These are phyloP conservation scores for Suillus decipiens DNA, from an alignment of 768 basidiomycete species.

Conservation along the genomic window DNA sequence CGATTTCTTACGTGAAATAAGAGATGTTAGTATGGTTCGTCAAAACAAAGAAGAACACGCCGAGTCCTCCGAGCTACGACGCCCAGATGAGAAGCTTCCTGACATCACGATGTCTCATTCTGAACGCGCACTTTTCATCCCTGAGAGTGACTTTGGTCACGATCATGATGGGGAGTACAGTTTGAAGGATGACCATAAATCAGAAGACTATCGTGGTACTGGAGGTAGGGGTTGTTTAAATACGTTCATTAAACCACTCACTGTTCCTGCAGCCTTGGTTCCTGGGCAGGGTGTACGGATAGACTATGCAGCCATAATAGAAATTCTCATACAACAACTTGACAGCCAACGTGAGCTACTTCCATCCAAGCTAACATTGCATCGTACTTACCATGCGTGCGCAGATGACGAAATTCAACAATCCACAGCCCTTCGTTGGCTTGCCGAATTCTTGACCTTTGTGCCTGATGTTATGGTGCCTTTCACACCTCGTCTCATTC, in stretches of 20 bases:
- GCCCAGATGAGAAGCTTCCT: conserved; percentile 53
- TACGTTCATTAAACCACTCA: conserved; percentile 11
- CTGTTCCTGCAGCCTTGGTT: conserved; percentile 63
- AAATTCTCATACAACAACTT: conserved; percentile 88
- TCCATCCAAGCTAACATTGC: conserved; percentile 10
- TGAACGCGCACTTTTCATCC: conserved; percentile 59
- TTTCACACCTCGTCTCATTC: conserved; percentile 91
- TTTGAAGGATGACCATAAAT: conserved; percentile 44
- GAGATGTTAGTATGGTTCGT: conserved; percentile 77
- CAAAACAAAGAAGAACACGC: conserved; percentile 60
- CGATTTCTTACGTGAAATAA: conserved; percentile 89
- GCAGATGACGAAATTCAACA: conserved; percentile 91
- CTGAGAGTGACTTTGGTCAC: conserved; percentile 43
- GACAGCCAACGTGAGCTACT: conserved; percentile 72
- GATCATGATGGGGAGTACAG: conserved; percentile 43
- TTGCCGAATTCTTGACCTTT: conserved; percentile 86
- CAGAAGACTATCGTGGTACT: conserved; percentile 60
- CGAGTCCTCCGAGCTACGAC: conserved; percentile 41
- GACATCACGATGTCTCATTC: conserved; percentile 59
- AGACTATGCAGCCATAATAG: conserved; percentile 89
- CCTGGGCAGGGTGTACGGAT: conserved; percentile 94
- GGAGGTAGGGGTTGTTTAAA: conserved; percentile 51
- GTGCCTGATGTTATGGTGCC: conserved; percentile 91
- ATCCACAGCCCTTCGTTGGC: conserved; percentile 90
- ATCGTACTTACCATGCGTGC: conserved; percentile 2